A percentile compares a stretch with the other conserved stretches of the same genome.
phyloP scores from a whole-genome alignment of 371 early-diverging fungal species.

The Circinella umbellata region DNA sequence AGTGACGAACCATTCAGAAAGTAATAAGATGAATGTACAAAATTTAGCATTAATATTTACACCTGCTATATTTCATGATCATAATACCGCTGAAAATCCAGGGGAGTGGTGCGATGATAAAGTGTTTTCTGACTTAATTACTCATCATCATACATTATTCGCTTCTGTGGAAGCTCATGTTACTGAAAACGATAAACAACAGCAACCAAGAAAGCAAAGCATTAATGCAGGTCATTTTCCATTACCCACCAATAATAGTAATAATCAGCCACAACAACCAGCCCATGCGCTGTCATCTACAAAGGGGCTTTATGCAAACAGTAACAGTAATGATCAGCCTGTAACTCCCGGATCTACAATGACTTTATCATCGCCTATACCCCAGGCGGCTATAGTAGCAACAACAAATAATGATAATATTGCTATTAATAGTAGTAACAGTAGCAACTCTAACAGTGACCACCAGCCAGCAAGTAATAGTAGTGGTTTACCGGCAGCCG shows the following conservation, averaged over 20 bases:
- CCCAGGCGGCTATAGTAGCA: no score
- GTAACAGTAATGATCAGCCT: background rate
- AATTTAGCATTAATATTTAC: slow-evolving; percentile 63
- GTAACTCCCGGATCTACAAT: background rate
- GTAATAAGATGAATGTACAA: slow-evolving; percentile 62
- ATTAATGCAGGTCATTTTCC: background rate
- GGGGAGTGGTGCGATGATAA: slow-evolving; percentile 53
- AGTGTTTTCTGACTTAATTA: slow-evolving; percentile 50
- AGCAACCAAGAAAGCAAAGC: background rate
- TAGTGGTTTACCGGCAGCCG: no score
- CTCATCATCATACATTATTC: slow-evolving; percentile 41
- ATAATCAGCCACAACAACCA: background rate
- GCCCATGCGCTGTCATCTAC: background rate
- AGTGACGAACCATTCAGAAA: slow-evolving; percentile 41
- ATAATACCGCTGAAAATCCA: slow-evolving; percentile 47
- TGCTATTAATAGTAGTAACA: no score
- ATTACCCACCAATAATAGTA: background rate
- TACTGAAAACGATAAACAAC: background rate
- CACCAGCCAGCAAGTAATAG: no score
- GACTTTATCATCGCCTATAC: background rate
- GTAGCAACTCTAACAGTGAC: no score
- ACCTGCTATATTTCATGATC: slow-evolving; percentile 68
- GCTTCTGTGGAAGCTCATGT: slow-evolving; percentile 12
- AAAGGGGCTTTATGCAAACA: background rate
- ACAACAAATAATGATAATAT: no score